Evolutionary conservation across 73 alveolate species (phyloP), one percentile per base, ranked within the genome.

Genomic region (Paramecium primaurelia): DNA sequence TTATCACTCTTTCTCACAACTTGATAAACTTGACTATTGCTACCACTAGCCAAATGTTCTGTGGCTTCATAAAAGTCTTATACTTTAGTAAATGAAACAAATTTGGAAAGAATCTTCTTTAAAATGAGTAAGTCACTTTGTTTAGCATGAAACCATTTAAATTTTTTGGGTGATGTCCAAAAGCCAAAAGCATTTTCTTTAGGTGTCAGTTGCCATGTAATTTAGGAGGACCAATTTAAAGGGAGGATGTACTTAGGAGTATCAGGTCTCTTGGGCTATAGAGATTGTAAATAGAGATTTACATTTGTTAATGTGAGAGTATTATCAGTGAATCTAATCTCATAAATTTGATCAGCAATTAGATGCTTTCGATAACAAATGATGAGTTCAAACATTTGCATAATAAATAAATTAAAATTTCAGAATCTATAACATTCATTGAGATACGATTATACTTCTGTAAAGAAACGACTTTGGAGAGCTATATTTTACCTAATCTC

Each of bases 381-480:
- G 69, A 54, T 54, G 69, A 54, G 6, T 54, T 54, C 69, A 54
- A 54, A 18, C 69, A 54, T 54, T 54, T 54, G 32, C 75, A 80
- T 80, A 80, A 22, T 80, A 80, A 80, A 80, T 26, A 44, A 22
- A 44, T 45, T 80, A 42, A 26, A 32, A 45, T 8, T 38, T 73
- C 87, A 80, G 44, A 80, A 80, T 47, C 58, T 32, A 40, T 80
- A 26, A 80, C 91, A 80, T 47, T 80, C 75, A 26, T 40, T 42
- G n/a, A 44, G 71, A 47, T 80, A 80, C 34, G 71, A 42, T 6
- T 80, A 49, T 2, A 80, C 36, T 80, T 49, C 73, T 80, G 47
- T 26, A 47, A 80, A 80, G 42, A 80, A 44, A 25, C 58, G 47
- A 80, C 77, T 20, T 47, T 80, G 6, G 10, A 80, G 38, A 22